A percentile compares a stretch with the other conserved stretches of the same genome.
Conservation (phyloP, 2,329 filamentous ascomycete species). For the Pseudocercospora macadamiae region DNA sequence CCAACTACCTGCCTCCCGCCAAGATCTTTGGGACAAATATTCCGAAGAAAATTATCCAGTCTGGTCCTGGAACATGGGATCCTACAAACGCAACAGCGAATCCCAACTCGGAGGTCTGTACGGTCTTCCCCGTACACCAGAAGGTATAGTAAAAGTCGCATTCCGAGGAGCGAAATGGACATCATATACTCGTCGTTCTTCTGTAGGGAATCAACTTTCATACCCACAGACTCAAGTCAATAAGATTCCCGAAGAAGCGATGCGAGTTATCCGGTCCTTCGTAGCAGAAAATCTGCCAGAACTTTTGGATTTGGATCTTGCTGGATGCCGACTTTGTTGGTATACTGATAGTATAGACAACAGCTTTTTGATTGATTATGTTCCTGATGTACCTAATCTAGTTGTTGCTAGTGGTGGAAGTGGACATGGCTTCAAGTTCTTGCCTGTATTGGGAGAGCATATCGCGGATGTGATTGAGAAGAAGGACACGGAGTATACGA, state of each 20-base stretch:
- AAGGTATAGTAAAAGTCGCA: conserved; percentile 32
- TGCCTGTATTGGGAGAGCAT: conserved; percentile 36
- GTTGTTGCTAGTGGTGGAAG: conserved; percentile 37
- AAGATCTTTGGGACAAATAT: conserved; percentile 46
- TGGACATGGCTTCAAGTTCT: conserved; percentile 40
- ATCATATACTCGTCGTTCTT: conserved; percentile 22
- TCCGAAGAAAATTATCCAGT: conserved; percentile 51
- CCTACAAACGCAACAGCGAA: conserved; percentile 6
- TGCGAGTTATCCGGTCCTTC: conserved; percentile 28
- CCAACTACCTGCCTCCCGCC: conserved; percentile 44
- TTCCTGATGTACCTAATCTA: conserved; percentile 25
- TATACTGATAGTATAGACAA: conserved; percentile 53
- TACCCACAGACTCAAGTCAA: conserved; percentile 27
- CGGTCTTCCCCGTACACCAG: conserved; percentile 28
- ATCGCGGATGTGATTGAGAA: conserved; percentile 32
- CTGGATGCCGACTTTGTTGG: conserved; percentile 53
- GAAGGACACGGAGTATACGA: conserved; percentile 25
- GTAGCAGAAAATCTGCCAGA: conserved; percentile 49
- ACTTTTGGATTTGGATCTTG: conserved; percentile 42
- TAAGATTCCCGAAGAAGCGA: conserved; percentile 30
- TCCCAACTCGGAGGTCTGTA: conserved; percentile 28
- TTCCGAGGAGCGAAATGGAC: conserved; percentile 36
- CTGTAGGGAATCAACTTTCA: conserved; percentile 17
- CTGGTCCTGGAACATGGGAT: conserved; percentile 39
- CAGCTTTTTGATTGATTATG: conserved; percentile 33